Conservation (phyloP, 2,329 filamentous ascomycete genomes). For the Colletotrichum limetticola region DNA sequence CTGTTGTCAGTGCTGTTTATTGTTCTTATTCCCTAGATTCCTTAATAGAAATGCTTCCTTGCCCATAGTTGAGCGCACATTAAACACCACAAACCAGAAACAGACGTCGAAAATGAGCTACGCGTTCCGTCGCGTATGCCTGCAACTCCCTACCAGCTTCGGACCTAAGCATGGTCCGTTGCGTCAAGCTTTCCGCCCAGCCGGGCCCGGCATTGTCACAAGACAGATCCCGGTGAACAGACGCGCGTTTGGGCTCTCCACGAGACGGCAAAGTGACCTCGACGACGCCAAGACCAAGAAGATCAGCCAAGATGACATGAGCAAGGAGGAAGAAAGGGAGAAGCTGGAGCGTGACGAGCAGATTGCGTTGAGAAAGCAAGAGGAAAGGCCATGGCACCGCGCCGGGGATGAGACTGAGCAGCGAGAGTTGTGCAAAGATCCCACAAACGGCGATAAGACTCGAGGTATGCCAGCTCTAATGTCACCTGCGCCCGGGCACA, state of each 20-base stretch:
- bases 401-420: slow-evolving; percentile 63
- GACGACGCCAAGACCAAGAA: slow-evolving; percentile 42
- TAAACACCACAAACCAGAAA: not conserved
- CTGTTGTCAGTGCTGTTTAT: not conserved
- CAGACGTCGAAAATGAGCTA: slow-evolving; percentile 35
- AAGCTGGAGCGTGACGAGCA: slow-evolving; percentile 50
- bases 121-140: slow-evolving; percentile 36
- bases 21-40: not conserved
- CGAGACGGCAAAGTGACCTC: not conserved
- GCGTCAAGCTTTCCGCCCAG: slow-evolving; percentile 33
- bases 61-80: not conserved
- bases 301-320: slow-evolving; percentile 36
- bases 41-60: not conserved
- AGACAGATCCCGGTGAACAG: not conserved
- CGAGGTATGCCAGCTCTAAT: slow-evolving; percentile 42
- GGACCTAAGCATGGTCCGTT: slow-evolving; percentile 23
- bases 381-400: slow-evolving; percentile 73
- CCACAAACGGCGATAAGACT: slow-evolving; percentile 39
- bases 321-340: slow-evolving; percentile 40
- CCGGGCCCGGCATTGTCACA: slow-evolving; percentile 26
- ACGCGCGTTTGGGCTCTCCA: slow-evolving; percentile 14
- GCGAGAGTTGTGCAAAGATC: slow-evolving; percentile 42
- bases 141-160: slow-evolving; percentile 32
- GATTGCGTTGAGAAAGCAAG: slow-evolving; percentile 63
- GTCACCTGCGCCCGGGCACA: not conserved